phyloP scores from a whole-genome alignment of 345 rosid genomes.

The Citrus medica region DNA sequence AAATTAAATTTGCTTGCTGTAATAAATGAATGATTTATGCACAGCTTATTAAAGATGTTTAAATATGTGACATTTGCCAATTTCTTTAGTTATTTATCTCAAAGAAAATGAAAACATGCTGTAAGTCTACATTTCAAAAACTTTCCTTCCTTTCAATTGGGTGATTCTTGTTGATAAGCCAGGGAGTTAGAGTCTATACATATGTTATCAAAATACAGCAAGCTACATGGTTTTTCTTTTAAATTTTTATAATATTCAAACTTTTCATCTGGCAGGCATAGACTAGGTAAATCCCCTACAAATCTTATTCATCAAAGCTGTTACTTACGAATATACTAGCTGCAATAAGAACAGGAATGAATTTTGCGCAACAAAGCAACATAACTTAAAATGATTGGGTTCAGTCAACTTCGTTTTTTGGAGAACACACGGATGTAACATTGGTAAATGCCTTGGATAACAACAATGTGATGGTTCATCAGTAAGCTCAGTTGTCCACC shows the following conservation, averaged over 20 bases:
- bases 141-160: not conserved
- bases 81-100: too few species aligned
- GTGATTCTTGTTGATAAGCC: not conserved
- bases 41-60: too few species aligned
- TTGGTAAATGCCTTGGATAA: conserved; percentile 42
- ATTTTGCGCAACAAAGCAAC: not conserved
- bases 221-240: too few species aligned
- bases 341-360: too few species aligned
- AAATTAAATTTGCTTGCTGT: too few species aligned
- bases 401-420: conserved; percentile 24
- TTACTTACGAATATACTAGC: not conserved
- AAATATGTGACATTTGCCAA: too few species aligned
- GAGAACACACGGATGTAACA: conserved; percentile 63
- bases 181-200: not conserved
- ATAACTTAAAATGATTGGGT: not conserved
- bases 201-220: not conserved
- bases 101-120: too few species aligned
- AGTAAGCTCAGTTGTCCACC: conserved; percentile 27
- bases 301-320: not conserved
- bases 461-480: conserved; percentile 39
- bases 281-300: not conserved
- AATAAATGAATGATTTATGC: too few species aligned
- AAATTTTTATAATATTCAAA: too few species aligned
- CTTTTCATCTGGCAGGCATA: not conserved
- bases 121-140: too few species aligned